A percentile compares a stretch with the other conserved stretches of the same genome.
Conservation (phyloP, 257 asterid species). For the Coffea canephora region DNA sequence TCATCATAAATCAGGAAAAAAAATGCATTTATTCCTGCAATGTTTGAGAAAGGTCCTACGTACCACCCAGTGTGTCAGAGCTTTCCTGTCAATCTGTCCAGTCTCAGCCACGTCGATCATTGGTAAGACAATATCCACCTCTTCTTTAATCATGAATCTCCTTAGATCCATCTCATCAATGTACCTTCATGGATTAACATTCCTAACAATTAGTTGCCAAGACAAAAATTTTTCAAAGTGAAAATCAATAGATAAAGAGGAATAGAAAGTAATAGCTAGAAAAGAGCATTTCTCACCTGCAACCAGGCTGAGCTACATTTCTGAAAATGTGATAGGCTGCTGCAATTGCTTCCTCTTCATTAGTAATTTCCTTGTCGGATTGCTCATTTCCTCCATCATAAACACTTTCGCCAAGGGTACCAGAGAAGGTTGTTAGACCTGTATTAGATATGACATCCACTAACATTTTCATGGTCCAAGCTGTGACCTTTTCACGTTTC, state of each 20-base stretch:
- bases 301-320: slow-evolving; percentile 67
- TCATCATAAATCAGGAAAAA: neutral
- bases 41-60: neutral
- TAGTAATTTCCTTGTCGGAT: slow-evolving; percentile 65
- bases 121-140: slow-evolving; percentile 72
- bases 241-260: neutral
- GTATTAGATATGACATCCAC: slow-evolving; percentile 69
- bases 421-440: slow-evolving; percentile 66
- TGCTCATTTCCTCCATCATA: slow-evolving; percentile 44
- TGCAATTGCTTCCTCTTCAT: slow-evolving; percentile 82
- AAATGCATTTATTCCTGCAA: neutral
- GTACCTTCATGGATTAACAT: slow-evolving; percentile 39
- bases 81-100: slow-evolving; percentile 57
- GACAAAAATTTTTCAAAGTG: slow-evolving; percentile 3
- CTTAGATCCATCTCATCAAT: slow-evolving; percentile 64
- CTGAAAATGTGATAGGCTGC: slow-evolving; percentile 80
- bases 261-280: neutral
- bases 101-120: slow-evolving; percentile 68
- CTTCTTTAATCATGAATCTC: slow-evolving; percentile 85
- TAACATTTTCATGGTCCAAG: slow-evolving; percentile 91
- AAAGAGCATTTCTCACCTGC: slow-evolving; percentile 53
- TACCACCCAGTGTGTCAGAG: slow-evolving; percentile 83
- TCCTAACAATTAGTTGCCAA: neutral
- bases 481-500: slow-evolving; percentile 82
- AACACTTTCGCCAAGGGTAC: slow-evolving; percentile 47